phyloP scores from a whole-genome alignment of 2,329 filamentous ascomycete genomes.

The Phaeosphaeria sp. region DNA sequence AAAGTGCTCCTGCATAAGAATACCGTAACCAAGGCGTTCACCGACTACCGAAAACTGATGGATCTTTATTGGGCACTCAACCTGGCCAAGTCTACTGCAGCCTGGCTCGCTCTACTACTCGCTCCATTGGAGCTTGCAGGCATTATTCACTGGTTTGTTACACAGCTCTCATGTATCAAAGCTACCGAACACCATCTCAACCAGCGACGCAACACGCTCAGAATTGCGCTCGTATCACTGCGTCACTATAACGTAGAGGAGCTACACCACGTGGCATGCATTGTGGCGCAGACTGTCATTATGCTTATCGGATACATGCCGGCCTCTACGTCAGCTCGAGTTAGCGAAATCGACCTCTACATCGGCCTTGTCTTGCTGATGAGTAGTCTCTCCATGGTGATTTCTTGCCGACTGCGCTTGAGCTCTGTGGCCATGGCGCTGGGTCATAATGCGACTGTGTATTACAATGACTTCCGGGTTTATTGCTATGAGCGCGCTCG shows the following conservation, averaged over 20 bases:
- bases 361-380: not conserved
- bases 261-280: not conserved
- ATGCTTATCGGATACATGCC: not conserved
- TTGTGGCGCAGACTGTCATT: not conserved
- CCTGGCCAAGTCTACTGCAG: not conserved
- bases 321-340: not conserved
- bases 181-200: not conserved
- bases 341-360: not conserved
- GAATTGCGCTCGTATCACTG: not conserved
- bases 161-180: not conserved
- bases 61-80: not conserved
- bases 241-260: not conserved
- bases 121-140: not conserved
- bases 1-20: not conserved
- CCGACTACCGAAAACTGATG: not conserved
- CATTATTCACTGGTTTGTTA: not conserved
- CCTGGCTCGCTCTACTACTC: not conserved
- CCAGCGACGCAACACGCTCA: not conserved
- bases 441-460: not conserved
- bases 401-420: not conserved
- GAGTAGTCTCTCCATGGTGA: not conserved
- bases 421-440: not conserved
- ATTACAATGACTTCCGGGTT: not conserved
- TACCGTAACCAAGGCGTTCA: not conserved
- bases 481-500: not conserved